Conservation (phyloP, 441 rosid species). For the Kokia cookei region DNA sequence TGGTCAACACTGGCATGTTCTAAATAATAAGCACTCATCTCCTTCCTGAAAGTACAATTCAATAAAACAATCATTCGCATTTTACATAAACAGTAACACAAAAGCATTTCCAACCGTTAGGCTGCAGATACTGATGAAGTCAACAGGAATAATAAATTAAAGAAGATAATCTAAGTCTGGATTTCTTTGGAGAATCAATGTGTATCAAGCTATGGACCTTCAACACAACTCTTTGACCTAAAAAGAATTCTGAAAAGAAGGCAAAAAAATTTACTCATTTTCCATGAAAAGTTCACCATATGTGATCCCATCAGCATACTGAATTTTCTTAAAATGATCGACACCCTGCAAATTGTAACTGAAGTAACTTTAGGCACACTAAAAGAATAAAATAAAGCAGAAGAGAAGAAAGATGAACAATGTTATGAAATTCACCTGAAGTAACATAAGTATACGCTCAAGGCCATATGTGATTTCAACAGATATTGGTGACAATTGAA, state of each 20-base stretch:
- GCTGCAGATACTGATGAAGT: neutral
- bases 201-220: neutral
- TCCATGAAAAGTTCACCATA: slow-evolving; percentile 94
- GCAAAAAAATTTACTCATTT: slow-evolving; percentile 57
- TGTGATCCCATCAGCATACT: slow-evolving; percentile 90
- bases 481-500: slow-evolving; percentile 83
- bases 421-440: slow-evolving; percentile 52
- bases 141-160: neutral
- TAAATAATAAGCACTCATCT: slow-evolving; percentile 92
- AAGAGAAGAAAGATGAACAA: slow-evolving; percentile 11
- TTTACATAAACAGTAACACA: neutral
- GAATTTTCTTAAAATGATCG: slow-evolving; percentile 93
- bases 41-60: slow-evolving; percentile 60
- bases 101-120: slow-evolving; percentile 1
- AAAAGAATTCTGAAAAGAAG: slow-evolving; percentile 1
- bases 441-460: slow-evolving; percentile 94
- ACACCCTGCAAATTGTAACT: slow-evolving; percentile 55
- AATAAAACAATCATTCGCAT: slow-evolving; percentile 7
- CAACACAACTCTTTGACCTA: neutral
- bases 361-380: slow-evolving; percentile 26
- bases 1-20: slow-evolving; percentile 85
- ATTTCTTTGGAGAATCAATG: neutral
- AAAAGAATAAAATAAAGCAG: slow-evolving; percentile 5
- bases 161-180: neutral
- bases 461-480: slow-evolving; percentile 99